Base-by-base conservation (phyloP, 1,139 yeast genomes). In the Yamadazyma triangularis region DNA sequence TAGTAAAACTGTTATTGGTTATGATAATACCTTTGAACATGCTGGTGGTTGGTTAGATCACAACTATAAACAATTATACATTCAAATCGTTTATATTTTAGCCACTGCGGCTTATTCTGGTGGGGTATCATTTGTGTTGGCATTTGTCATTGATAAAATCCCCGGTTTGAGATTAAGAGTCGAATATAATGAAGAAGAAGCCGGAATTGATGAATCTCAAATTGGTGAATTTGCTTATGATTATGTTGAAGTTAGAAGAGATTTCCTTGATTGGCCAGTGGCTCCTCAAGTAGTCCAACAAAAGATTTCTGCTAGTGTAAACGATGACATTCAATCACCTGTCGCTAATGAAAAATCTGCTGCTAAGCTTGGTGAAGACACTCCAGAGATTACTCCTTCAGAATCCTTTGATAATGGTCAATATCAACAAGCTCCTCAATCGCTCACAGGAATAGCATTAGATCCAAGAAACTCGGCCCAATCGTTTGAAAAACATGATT, bases 181-280 rank as follows among this genome's bases (percentile, higher is more conserved):
- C 8, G 72, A 77, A 41, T 94, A 86, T 54, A 80, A 80, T 31
- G 96, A 81, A 12, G 98, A 91, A 58, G 86, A 82, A 44, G 66
- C 70, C 19, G 98, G 98, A 39, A 76, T 88, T 61, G 98, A 91
- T 57, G 97, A 91, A 57, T 95, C 87, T 58, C 96, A 91, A 63
- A 86, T 91, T 45, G 98, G 98, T 32, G 97, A 91, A 59, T 91
- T 91, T 62, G 98, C 98, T 14, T 91, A 89, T 56, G 97, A 91
- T 60, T 91, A 88, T 53, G 96, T 91, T 36, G 98, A 91, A 64
- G 95, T 89, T 13, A 77, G 97, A 60, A 77, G 97, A 56, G 95
- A 89, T 60, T 89, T 84, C 60, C 73, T 84, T 50, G 85, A 87
- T 45, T 85, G 73, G 73, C 64, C 60, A 12, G 38, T 34, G 20